A percentile compares a stretch with the other conserved stretches of the same genome.
These are phyloP conservation scores for Suillus plorans DNA, from an alignment of 768 basidiomycete genomes.

Conservation along the genomic window DNA sequence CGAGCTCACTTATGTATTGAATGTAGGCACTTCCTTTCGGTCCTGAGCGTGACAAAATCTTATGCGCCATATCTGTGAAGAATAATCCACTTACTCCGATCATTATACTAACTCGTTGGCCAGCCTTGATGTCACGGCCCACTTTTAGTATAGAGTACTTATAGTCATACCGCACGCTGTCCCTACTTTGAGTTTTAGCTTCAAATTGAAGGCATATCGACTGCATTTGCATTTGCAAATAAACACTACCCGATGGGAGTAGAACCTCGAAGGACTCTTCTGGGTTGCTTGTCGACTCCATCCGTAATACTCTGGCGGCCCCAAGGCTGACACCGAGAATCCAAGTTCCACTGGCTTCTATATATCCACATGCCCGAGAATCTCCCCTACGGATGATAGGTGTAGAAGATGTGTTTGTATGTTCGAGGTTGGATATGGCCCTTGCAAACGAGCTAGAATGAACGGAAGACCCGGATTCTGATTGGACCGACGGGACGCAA, in stretches of 20 bases:
- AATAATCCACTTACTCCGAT: constrained; percentile 56
- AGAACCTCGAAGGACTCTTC: constrained; percentile 52
- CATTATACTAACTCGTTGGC: constrained; percentile 84
- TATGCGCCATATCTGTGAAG: background rate
- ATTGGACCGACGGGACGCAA: no score
- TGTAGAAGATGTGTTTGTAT: constrained; percentile 82
- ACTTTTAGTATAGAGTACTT: constrained; percentile 66
- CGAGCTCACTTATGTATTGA: background rate
- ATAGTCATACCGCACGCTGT: constrained; percentile 66
- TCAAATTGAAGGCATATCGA: constrained; percentile 8
- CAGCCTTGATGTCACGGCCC: constrained; percentile 28
- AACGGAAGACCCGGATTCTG: constrained; percentile 42
- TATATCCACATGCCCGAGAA: constrained; percentile 79
- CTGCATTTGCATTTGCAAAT: constrained; percentile 67
- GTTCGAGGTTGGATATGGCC: constrained; percentile 49
- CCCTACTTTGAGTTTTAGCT: constrained; percentile 41
- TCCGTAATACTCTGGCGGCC: constrained; percentile 58
- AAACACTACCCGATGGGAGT: constrained; percentile 87
- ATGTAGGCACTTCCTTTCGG: constrained; percentile 3
- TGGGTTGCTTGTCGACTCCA: constrained; percentile 42
- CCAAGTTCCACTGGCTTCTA: constrained; percentile 75
- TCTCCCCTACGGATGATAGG: constrained; percentile 79
- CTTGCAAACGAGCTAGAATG: constrained; percentile 56
- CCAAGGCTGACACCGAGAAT: constrained; percentile 85
- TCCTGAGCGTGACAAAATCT: constrained; percentile 22